Evolutionary conservation across 2,329 filamentous ascomycete species (phyloP).

Genomic region (Penicillium rolfsii): DNA sequence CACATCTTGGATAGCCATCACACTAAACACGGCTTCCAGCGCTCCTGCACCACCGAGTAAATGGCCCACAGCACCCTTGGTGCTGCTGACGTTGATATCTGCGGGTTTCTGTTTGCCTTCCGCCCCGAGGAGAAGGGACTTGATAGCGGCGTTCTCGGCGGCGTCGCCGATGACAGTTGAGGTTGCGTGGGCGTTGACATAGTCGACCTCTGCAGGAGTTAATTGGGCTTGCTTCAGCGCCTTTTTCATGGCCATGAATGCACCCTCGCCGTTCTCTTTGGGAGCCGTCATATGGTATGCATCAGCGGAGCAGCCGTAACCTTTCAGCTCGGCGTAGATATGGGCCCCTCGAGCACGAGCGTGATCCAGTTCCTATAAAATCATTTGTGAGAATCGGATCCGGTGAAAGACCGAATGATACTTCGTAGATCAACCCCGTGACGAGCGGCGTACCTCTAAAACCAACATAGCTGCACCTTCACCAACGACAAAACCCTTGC

Average conservation of each 20-base stretch:
- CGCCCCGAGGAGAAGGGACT: conserved; percentile 72
- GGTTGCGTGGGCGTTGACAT: conserved; percentile 95
- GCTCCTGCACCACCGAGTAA: conserved; percentile 88
- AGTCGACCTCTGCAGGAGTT: conserved; percentile 73
- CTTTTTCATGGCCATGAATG: conserved; percentile 80
- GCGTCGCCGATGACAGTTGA: conserved; percentile 82
- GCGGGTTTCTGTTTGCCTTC: conserved; percentile 65
- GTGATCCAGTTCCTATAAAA: conserved; percentile 73
- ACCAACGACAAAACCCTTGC: conserved; percentile 86
- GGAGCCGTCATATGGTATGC: conserved; percentile 94
- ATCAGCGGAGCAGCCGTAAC: conserved; percentile 89
- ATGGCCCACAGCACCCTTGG: conserved; percentile 91
- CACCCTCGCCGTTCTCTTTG: conserved; percentile 77
- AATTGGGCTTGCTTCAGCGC: conserved; percentile 74
- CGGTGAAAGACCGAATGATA: not conserved
- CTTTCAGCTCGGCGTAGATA: conserved; percentile 86
- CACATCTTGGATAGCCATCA: conserved; percentile 79
- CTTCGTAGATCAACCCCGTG: not conserved
- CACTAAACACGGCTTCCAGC: conserved; percentile 82
- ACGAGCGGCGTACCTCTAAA: conserved; percentile 64
- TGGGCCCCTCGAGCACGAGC: conserved; percentile 75
- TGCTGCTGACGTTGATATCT: conserved; percentile 83
- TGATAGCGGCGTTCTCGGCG: conserved; percentile 85
- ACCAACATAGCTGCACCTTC: conserved; percentile 89
- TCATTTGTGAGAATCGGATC: not conserved